Base-by-base conservation (phyloP, 805 yeast species). In the Ogataea parapolymorpha region DNA sequence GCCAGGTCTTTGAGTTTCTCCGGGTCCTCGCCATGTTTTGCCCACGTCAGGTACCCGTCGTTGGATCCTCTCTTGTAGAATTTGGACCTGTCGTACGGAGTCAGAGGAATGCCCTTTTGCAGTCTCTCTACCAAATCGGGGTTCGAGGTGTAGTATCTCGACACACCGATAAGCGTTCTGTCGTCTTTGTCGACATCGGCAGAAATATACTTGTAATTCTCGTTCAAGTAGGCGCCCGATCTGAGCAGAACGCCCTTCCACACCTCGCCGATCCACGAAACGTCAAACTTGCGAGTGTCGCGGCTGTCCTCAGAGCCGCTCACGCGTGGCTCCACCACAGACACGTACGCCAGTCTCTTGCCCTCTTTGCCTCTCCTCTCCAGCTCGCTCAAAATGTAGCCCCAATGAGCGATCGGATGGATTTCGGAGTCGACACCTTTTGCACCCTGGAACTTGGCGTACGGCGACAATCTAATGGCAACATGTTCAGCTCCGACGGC, bases 401-500 rank as follows among this genome's bases (percentile, higher is more conserved):
- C 68, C 33, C 51, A 66, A 28, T 55, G 58, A 5, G 67, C 66
- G 27, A 65, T 46, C n/a, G 70, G 65, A 39, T 59, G 60, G 27
- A 63, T 58, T 5, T 56, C 66, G n/a, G 56, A 61, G 23, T 58
- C 61, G 11, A 44, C 61, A 37, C 77, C 76, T 35, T 60, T 56
- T 58, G 64, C 55, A 15, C 61, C 68, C 41, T 72, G 70, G 45
- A 59, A 62, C 13, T 48, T 37, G 47, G 73, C 66, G 51, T 59
- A 65, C 18, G 79, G 79, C 12, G 79, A 70, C 17, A 74, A 51
- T 53, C 85, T 66, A 37, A 77, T 53, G 34, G 71, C 78, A 24
- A 71, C 61, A 37, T 62, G 68, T 5, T 69, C 67, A 14, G 74
- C 68, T 38, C 85, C 86, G 42, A 79, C 58, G 3, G 73, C 76